Evolutionary conservation across 2,329 filamentous ascomycete species (phyloP), one percentile per base, ranked within the genome.

Genomic region (Ascochyta rabiei): DNA sequence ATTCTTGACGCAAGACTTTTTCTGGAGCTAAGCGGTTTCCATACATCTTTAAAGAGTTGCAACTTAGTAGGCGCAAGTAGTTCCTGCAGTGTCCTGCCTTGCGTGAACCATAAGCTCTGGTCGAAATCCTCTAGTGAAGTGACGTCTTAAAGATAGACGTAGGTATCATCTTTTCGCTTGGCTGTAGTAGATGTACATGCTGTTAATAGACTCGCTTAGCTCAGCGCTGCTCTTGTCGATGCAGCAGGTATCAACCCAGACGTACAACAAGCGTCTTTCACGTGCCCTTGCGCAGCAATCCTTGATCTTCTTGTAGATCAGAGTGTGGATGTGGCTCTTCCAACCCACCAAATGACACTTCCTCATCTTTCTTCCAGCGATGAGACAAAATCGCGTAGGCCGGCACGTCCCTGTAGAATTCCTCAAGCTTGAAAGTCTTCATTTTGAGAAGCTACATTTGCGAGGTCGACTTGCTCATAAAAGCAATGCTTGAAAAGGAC

Each of bases 201-300:
- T 34, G 42, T 45, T 45, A 15, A 45, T 45, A 15, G 42, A 28
- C 34, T 35, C 42, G 18, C 28, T 34, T 4, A 45, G n/a, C 30
- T 35, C 28, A 19, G 42, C 42, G 15, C 28, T 35, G 18, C 28
- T 45, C 30, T 45, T 35, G 24, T 45, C 9, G 42, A 45, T 45
- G 21, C 42, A 45, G 42, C 42, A 35, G 28, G 42, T 45, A 34
- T 45, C 42, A 23, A 23, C 42, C 42, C 28, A 45, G 16, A 39
- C 28, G 28, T 43, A 43, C 16, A 23, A 21, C 21, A 43, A 19
- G 15, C 24, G 40, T 16, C 24, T 43, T 21, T 30, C 28, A 10
- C 23, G 24, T 43, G 40, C 40, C 24, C 30, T 6, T 16, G 24
- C 12, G 24, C 40, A 31, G n/a, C 3, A 43, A 5, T 18, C 28